These are phyloP conservation scores for Saprolegnia diclina DNA, from an alignment of 352 stramenopile species.

Conservation along the genomic window DNA sequence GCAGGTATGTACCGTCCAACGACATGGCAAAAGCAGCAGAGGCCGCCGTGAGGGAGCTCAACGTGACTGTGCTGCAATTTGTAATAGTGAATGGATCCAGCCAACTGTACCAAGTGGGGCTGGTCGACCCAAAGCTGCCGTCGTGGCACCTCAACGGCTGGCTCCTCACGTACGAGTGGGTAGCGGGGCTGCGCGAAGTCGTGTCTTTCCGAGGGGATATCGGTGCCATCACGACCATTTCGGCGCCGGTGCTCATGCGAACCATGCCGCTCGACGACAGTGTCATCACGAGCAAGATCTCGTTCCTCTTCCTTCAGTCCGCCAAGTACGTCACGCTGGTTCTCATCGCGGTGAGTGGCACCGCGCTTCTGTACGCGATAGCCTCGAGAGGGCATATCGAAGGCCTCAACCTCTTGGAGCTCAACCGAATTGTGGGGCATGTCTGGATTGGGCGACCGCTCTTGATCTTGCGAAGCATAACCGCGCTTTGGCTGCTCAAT, in stretches of 20 bases:
- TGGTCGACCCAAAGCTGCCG: neutral
- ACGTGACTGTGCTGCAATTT: neutral
- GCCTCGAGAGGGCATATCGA: neutral
- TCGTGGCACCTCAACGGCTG: neutral
- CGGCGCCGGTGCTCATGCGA: neutral
- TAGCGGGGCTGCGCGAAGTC: neutral
- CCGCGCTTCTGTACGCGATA: neutral
- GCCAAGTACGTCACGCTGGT: neutral
- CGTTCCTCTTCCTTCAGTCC: neutral
- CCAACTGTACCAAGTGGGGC: neutral
- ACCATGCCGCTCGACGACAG: neutral
- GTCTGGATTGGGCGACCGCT: conserved; percentile 12
- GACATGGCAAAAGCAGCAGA: neutral
- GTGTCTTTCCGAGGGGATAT: conserved; percentile 12
- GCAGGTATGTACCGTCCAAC: neutral
- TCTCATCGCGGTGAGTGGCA: neutral
- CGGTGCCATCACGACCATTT: neutral
- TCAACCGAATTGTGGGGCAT: conserved; percentile 6
- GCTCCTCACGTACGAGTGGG: conserved; percentile 5
- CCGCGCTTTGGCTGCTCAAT: conserved; percentile 1
- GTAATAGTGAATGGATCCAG: neutral
- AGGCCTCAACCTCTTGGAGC: conserved; percentile 10
- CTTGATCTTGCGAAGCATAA: neutral
- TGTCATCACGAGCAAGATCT: neutral
- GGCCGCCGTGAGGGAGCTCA: neutral